Conservation (phyloP, 1,284 basidiomycete species). For the Ganoderma multipileum region DNA sequence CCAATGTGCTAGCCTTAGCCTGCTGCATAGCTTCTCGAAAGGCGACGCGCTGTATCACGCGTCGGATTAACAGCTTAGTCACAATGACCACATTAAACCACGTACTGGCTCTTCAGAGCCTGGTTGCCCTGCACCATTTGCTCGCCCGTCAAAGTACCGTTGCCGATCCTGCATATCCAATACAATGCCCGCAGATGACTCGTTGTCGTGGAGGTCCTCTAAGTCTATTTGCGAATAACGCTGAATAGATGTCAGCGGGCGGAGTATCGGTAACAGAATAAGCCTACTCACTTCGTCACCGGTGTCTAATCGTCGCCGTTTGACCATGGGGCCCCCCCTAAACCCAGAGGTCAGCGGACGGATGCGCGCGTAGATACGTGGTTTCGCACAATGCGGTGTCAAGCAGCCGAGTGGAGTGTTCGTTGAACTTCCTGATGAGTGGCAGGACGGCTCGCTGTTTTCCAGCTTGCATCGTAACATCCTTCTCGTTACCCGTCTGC, state of each 20-base stretch:
- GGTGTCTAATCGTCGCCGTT: slow-evolving; percentile 62
- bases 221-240: slow-evolving; percentile 82
- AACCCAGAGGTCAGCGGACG: slow-evolving; percentile 11
- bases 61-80: not conserved
- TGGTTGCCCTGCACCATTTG: slow-evolving; percentile 40
- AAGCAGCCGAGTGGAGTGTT: slow-evolving; percentile 91
- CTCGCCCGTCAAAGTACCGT: slow-evolving; percentile 76
- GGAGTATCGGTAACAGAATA: not conserved
- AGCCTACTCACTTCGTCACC: slow-evolving; percentile 38
- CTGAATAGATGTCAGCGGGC: slow-evolving; percentile 18
- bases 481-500: slow-evolving; percentile 86
- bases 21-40: slow-evolving; percentile 53
- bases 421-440: slow-evolving; percentile 96
- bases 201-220: slow-evolving; percentile 82
- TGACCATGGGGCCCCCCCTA: slow-evolving; percentile 66
- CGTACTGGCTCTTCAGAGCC: slow-evolving; percentile 43
- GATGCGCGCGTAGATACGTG: not conserved
- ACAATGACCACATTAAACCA: not conserved
- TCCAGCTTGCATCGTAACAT: slow-evolving; percentile 96
- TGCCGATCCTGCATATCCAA: slow-evolving; percentile 86
- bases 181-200: slow-evolving; percentile 70
- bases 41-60: slow-evolving; percentile 46
- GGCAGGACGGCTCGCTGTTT: slow-evolving; percentile 88
- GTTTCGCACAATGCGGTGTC: slow-evolving; percentile 71
- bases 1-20: slow-evolving; percentile 52